Conservation (phyloP, 345 rosid genomes). For the Pseudoturritis turrita region DNA sequence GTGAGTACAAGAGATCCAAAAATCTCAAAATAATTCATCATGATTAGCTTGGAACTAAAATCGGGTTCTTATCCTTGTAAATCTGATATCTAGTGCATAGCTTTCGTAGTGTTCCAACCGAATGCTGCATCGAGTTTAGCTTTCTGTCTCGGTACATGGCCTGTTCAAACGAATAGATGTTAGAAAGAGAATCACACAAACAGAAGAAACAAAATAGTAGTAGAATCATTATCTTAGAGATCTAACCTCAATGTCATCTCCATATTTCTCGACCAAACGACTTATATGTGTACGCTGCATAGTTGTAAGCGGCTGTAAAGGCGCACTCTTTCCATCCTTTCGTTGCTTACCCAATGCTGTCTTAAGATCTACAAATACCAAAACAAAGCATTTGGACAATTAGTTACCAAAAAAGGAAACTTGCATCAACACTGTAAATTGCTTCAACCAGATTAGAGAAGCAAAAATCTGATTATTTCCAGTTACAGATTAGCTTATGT, state of each 20-base stretch:
- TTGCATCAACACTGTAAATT: not conserved
- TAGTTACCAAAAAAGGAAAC: not conserved
- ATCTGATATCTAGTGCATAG: conserved; percentile 60
- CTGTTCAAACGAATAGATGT: conserved; percentile 35
- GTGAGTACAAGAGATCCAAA: not conserved
- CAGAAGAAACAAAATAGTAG: not conserved
- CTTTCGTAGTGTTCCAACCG: conserved; percentile 59
- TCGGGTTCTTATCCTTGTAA: conserved; percentile 55
- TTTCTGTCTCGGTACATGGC: conserved; percentile 84
- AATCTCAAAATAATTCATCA: conserved; percentile 24
- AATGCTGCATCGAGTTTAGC: conserved; percentile 85
- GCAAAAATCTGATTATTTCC: not conserved
- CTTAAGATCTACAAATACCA: conserved; percentile 59
- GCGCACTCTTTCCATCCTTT: conserved; percentile 75
- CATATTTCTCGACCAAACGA: conserved; percentile 64
- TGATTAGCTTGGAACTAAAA: conserved; percentile 44
- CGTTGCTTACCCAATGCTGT: conserved; percentile 84
- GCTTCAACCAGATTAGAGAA: not conserved
- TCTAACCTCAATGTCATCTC: conserved; percentile 70
- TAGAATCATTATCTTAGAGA: not conserved
- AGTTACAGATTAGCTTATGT: not conserved
- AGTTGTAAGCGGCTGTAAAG: conserved; percentile 69
- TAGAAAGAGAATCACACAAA: not conserved
- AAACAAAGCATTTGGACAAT: not conserved
- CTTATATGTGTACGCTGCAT: conserved; percentile 64